Base-by-base conservation (phyloP, 2,329 filamentous ascomycete species). In the Rutstroemia sp. region DNA sequence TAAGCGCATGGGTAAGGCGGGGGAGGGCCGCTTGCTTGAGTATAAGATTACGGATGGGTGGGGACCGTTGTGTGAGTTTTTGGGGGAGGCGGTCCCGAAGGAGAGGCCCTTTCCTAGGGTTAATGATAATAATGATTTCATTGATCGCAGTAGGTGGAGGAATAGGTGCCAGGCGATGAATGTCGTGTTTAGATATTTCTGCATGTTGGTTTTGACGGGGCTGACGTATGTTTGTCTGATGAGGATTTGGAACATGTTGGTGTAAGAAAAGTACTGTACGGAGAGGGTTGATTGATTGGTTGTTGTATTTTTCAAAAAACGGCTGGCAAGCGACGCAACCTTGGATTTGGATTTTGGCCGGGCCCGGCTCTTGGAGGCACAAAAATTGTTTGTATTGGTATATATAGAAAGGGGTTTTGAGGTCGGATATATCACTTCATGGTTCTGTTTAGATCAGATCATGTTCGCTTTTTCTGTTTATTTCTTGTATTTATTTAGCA, bases 1-100 rank as follows among this genome's bases (percentile, higher is more conserved):
- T 0, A 49, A 54, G 30, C 27, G 10, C 1, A 38, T 54, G 44
- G 52, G 52, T 4, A 45, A 45, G 14, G 45, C 44, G 1, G 44
- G 52, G 1, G 49, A 56, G 38, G 55, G 38, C 2, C 36, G 40
- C 19, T 46, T 62, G 1, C 38, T 63, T 14, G 60, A 56, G 49
- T 63, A 56, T 10, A 34, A 61, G 19, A 59, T 60, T 7, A 57
- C 55, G 17, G 50, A 62, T 27, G 61, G 61, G 4, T 63, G 61
- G 61, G 51, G n/a, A 9, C 57, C 57, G 8, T 21, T 63, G 12
- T 63, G 60, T 40, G 46, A 42, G 5, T 62, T 63, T 45, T 36
- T 63, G 23, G 58, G 57, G 23, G 60, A 61, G n/a, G 51, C 52
- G 10, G 48, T 59, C 12, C 61, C 61, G 3, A 54, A 56, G 25